Evolutionary conservation across 148 eudicot species (phyloP).

Genomic region (Limonium bicolor): DNA sequence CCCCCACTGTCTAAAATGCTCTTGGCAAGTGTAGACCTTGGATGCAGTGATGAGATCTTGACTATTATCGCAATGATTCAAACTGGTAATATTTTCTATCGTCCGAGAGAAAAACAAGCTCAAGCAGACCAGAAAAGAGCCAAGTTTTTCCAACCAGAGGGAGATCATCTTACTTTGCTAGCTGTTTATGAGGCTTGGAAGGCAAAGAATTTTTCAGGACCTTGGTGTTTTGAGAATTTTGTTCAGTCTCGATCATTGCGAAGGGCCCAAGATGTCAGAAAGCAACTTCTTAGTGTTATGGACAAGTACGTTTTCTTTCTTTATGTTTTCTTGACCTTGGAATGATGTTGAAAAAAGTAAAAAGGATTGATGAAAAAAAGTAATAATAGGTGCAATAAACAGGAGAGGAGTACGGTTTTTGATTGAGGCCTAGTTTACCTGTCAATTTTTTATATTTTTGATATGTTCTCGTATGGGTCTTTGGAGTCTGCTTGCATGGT

Average conservation of each 20-base stretch:
- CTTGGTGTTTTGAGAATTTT: conserved; percentile 95
- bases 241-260: conserved; percentile 86
- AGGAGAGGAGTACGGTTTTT: too few relatives aligned
- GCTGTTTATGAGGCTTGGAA: conserved; percentile 99
- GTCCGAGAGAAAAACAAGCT: conserved; percentile 97
- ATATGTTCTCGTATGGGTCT: too few relatives aligned
- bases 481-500: background rate
- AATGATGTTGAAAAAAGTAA: too few relatives aligned
- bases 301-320: conserved; percentile 52
- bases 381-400: too few relatives aligned
- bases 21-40: conserved; percentile 88
- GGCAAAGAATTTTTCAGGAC: conserved; percentile 74
- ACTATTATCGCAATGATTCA: conserved; percentile 95
- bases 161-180: conserved; percentile 86
- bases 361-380: too few relatives aligned
- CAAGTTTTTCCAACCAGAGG: conserved; percentile 93
- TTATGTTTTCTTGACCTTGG: background rate
- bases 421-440: too few relatives aligned
- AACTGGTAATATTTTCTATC: conserved; percentile 77
- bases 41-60: conserved; percentile 87
- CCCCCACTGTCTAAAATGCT: conserved; percentile 94
- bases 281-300: conserved; percentile 89
- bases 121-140: conserved; percentile 90
- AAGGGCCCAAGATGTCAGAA: conserved; percentile 94
- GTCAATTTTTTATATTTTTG: too few relatives aligned